phyloP scores from a whole-genome alignment of 1,139 yeast species.

The Cylindricascospora bacillispora region DNA sequence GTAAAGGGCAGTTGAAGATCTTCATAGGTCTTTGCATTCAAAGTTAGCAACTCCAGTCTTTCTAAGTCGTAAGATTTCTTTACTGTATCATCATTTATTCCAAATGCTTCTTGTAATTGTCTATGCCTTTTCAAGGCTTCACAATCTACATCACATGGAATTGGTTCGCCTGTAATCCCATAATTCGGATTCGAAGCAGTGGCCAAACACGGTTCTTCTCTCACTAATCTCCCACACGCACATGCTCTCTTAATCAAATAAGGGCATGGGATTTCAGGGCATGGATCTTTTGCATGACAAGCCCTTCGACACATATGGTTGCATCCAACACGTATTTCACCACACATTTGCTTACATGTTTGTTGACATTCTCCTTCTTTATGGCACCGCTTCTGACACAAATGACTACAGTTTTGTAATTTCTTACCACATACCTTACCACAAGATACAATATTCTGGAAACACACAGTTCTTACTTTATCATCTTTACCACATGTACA shows the following conservation, averaged over 20 bases:
- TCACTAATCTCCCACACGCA: conserved; percentile 46
- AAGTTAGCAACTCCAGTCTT: conserved; percentile 5
- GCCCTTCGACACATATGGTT: conserved; percentile 49
- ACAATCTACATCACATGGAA: conserved; percentile 67
- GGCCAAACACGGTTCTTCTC: conserved; percentile 43
- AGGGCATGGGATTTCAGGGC: conserved; percentile 41
- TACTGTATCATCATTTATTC: conserved; percentile 12
- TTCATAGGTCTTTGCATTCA: conserved; percentile 14
- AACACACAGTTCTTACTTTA: conserved; percentile 52
- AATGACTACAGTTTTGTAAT: conserved; percentile 53
- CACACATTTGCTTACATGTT: conserved; percentile 47
- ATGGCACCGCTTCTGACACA: conserved; percentile 45
- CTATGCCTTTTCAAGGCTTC: conserved; percentile 45
- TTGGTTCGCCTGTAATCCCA: conserved; percentile 13
- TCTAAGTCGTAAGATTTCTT: conserved; percentile 10
- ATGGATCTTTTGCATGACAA: conserved; percentile 54
- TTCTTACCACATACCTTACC: conserved; percentile 49
- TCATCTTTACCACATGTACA: conserved; percentile 63
- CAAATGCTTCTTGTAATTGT: conserved; percentile 52
- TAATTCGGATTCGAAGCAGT: conserved; percentile 21
- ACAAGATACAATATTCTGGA: conserved; percentile 58
- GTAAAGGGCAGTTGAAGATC: conserved; percentile 30
- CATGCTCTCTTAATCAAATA: conserved; percentile 42
- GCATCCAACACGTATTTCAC: conserved; percentile 37
- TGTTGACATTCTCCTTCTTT: conserved; percentile 26